These are phyloP conservation scores for Crithidia expoeki DNA, from an alignment of 208 protist species.

Conservation along the genomic window DNA sequence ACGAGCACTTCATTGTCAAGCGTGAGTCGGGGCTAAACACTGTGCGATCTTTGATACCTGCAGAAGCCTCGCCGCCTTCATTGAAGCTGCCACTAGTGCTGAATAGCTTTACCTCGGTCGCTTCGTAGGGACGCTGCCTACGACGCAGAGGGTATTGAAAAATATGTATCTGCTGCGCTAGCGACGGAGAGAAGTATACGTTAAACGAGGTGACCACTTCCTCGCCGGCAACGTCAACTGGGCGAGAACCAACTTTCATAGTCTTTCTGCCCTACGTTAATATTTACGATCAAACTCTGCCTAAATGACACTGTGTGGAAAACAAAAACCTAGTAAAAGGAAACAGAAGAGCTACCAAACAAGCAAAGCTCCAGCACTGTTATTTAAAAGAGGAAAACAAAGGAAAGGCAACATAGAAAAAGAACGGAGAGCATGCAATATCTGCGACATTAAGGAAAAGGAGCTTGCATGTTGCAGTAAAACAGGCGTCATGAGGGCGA, in stretches of 20 bases:
- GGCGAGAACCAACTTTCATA: conserved; percentile 34
- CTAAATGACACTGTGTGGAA: too few relatives aligned
- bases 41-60: conserved; percentile 1
- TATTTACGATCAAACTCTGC: too few relatives aligned
- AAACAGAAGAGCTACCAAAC: conserved; percentile 9
- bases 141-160: conserved; percentile 88
- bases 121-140: conserved; percentile 74
- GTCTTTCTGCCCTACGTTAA: neutral
- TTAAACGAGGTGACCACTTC: conserved; percentile 82
- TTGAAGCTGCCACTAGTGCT: conserved; percentile 38
- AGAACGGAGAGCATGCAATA: neutral
- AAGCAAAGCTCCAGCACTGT: neutral
- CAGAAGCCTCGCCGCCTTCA: neutral
- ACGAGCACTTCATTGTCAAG: conserved; percentile 68
- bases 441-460: too few relatives aligned
- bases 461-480: too few relatives aligned
- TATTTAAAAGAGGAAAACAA: neutral
- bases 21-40: conserved; percentile 53
- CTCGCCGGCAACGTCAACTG: conserved; percentile 47
- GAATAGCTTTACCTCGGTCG: conserved; percentile 63
- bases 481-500: too few relatives aligned
- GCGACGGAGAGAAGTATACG: conserved; percentile 68
- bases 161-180: conserved; percentile 72
- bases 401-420: neutral
- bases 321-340: conserved; percentile 15